Evolutionary conservation across 2,329 filamentous ascomycete species (phyloP).

Genomic region (Cladosporium sp.): DNA sequence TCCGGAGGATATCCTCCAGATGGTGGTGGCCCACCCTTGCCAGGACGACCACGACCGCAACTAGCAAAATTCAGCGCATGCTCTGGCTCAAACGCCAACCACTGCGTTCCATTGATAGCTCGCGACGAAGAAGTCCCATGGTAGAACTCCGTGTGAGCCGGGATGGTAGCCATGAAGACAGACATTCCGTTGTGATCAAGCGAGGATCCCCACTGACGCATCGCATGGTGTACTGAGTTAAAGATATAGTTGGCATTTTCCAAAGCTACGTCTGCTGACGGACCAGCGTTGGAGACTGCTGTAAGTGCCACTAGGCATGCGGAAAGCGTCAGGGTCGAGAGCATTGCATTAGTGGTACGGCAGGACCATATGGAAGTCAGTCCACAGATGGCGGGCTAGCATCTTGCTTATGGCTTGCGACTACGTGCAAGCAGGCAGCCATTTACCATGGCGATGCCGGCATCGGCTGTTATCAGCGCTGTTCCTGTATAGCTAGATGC

Average conservation of each 20-base stretch:
- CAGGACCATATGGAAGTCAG: not conserved
- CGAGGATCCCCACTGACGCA: slow-evolving; percentile 73
- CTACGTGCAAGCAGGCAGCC: not conserved
- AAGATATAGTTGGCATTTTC: slow-evolving; percentile 54
- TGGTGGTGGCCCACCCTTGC: slow-evolving; percentile 23
- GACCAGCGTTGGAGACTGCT: not conserved
- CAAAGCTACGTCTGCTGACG: not conserved
- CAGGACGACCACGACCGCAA: not conserved
- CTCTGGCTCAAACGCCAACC: slow-evolving; percentile 76
- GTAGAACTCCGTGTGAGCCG: slow-evolving; percentile 65
- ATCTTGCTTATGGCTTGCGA: not conserved
- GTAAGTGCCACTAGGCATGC: not conserved
- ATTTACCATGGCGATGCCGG: not conserved
- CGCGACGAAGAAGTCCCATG: slow-evolving; percentile 57
- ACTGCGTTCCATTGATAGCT: slow-evolving; percentile 59
- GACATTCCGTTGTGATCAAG: slow-evolving; percentile 75
- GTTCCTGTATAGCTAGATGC: not conserved
- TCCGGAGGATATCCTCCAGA: slow-evolving; percentile 5
- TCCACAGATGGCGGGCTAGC: not conserved
- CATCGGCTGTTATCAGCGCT: not conserved
- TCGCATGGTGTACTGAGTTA: slow-evolving; percentile 70
- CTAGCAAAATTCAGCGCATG: slow-evolving; percentile 67
- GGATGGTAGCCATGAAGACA: slow-evolving; percentile 66
- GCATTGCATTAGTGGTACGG: not conserved
- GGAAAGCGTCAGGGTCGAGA: not conserved